Evolutionary conservation across 805 yeast genomes (phyloP), one percentile per base, ranked within the genome.

Genomic region (Debaryomyces tyrocola): DNA sequence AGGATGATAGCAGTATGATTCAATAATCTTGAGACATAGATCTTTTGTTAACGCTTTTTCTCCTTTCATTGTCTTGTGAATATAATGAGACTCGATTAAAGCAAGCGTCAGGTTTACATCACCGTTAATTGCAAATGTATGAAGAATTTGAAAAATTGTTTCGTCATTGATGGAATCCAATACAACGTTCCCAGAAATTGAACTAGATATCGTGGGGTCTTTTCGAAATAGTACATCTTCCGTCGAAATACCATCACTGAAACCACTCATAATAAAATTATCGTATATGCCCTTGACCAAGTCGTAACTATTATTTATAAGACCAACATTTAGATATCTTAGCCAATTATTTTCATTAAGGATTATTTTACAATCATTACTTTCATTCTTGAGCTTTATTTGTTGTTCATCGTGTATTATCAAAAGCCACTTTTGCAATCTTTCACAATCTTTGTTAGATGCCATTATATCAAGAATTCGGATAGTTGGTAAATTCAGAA

Each of bases 21-120:
- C 64, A 2, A 73, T 58, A 3, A 73, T 59, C 21, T 59, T 59
- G 2, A 65, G 44, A 40, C 68, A 60, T 20, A 72, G 52, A 9
- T 69, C 70, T 39, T 63, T 66, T 27, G 64, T 60, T 33, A 73
- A 50, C 1, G 67, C 68, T 31, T 43, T 55, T 43, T 68, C 67
- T 3, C 77, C 75, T 18, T 48, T 54, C 37, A 66, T 44, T 2
- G 56, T 37, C 29, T 63, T 62, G 47, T 67, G 72, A 6, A 72
- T 47, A 48, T 55, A 69, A 44, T 69, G 73, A 39, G 69, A 52
- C 46, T 73, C 75, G 10, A 73, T 63, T 11, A 72, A 53, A 5
- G 57, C 45, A 8, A 69, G 46, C 1, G 73, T 62, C 62, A 61
- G 65, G 12, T 58, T 41, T 5, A 70, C 67, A 49, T 73, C 78